These are phyloP conservation scores for Verbascum thapsus DNA, from an alignment of 257 asterid species.

Conservation along the genomic window DNA sequence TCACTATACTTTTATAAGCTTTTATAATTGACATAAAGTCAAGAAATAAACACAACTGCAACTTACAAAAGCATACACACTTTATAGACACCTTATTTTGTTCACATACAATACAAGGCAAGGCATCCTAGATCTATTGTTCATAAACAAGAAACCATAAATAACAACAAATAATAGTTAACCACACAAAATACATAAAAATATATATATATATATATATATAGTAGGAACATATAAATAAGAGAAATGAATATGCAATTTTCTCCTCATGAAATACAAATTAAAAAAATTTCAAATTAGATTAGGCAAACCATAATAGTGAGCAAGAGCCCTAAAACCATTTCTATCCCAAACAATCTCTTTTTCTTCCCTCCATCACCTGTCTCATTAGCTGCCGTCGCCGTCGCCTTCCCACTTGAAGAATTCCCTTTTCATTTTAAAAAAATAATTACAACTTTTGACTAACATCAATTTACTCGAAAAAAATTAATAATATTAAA, in stretches of 20 bases:
- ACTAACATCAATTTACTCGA: not conserved
- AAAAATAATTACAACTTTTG: no score
- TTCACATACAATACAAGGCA: not conserved
- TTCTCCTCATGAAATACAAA: no score
- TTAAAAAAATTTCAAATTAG: no score
- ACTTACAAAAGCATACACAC: not conserved
- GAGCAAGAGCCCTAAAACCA: no score
- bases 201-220: no score
- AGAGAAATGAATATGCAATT: no score
- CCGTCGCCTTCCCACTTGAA: conserved; percentile 25
- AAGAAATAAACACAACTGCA: not conserved
- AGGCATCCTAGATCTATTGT: not conserved
- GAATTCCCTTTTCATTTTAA: conserved; percentile 26
- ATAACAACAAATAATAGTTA: no score
- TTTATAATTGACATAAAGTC: not conserved
- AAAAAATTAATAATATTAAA: not conserved
- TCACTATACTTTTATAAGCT: no score
- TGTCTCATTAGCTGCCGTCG: conserved; percentile 26
- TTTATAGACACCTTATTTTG: not conserved
- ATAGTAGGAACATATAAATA: no score
- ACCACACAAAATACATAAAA: no score
- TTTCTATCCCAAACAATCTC: no score
- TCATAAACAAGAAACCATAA: conserved; percentile 5
- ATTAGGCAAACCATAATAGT: no score
- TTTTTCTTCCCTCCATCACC: conserved; percentile 58